These are phyloP conservation scores for Spongospora subterranea DNA, from an alignment of 208 protist species.

Conservation along the genomic window DNA sequence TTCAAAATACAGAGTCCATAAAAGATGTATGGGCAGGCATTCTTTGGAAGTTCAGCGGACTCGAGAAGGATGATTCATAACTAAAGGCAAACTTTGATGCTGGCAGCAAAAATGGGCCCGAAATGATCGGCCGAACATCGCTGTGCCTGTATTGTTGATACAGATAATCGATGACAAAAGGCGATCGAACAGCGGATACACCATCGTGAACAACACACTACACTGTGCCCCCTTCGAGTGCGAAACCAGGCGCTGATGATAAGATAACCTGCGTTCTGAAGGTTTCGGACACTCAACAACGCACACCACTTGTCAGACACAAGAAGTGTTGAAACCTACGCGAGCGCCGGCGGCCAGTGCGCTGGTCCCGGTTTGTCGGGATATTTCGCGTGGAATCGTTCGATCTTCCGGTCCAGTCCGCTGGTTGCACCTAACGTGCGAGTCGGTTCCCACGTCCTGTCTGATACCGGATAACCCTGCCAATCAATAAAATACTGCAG, in stretches of 20 bases:
- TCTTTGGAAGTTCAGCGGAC: not conserved
- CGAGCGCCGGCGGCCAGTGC: too few relatives aligned
- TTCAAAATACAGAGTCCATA: not conserved
- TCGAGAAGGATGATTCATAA: not conserved
- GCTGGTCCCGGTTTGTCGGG: too few relatives aligned
- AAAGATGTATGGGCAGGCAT: not conserved
- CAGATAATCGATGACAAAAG: not conserved
- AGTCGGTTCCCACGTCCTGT: not conserved
- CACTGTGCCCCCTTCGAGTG: too few relatives aligned
- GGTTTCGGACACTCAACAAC: too few relatives aligned
- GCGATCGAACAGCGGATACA: not conserved
- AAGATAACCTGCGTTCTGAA: too few relatives aligned
- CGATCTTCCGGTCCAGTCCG: not conserved
- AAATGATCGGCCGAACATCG: not conserved
- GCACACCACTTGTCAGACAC: too few relatives aligned
- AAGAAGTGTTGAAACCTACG: too few relatives aligned
- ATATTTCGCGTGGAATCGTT: not conserved
- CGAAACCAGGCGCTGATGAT: too few relatives aligned
- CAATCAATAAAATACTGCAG: slow-evolving; percentile 13
- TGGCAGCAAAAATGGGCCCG: not conserved
- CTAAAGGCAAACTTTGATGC: not conserved
- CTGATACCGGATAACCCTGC: not conserved
- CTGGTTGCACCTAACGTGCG: not conserved
- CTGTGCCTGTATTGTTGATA: not conserved
- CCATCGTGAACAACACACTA: too few relatives aligned